Evolutionary conservation across 352 stramenopile genomes (phyloP).

Genomic region (Globisporangium spinosum): DNA sequence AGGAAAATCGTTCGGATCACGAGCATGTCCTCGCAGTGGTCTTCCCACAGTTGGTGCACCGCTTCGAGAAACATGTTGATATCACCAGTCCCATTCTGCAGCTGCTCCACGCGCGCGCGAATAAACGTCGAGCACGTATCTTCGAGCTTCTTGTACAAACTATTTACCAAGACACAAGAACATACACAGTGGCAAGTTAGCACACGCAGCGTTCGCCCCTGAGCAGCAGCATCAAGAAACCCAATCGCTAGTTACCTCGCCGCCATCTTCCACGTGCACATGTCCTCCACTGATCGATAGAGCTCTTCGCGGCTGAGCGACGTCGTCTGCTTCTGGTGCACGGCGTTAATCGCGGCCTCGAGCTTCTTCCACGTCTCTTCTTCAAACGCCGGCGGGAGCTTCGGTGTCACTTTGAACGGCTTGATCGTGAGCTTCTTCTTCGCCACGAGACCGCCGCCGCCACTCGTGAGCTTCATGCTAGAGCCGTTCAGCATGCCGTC

Average conservation of each 20-base stretch:
- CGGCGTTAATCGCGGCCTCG: slow-evolving; percentile 51
- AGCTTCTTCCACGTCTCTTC: slow-evolving; percentile 75
- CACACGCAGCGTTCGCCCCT: background rate
- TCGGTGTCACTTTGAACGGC: slow-evolving; percentile 76
- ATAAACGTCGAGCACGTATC: slow-evolving; percentile 71
- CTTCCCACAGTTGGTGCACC: slow-evolving; percentile 82
- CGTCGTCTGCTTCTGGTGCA: slow-evolving; percentile 68
- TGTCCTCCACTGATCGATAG: slow-evolving; percentile 82
- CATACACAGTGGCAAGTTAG: background rate
- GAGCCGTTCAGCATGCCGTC: slow-evolving; percentile 18
- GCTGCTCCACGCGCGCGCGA: slow-evolving; percentile 39
- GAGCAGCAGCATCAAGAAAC: background rate
- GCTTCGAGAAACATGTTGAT: slow-evolving; percentile 68
- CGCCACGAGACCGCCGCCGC: background rate
- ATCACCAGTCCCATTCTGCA: slow-evolving; percentile 60
- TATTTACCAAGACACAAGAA: slow-evolving; percentile 6
- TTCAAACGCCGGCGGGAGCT: slow-evolving; percentile 72
- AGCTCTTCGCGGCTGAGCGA: slow-evolving; percentile 75
- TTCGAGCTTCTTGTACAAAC: slow-evolving; percentile 66
- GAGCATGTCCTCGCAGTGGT: slow-evolving; percentile 91
- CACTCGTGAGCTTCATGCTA: slow-evolving; percentile 13
- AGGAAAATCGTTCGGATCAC: slow-evolving; percentile 93
- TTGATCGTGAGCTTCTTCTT: slow-evolving; percentile 88
- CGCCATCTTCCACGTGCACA: slow-evolving; percentile 93
- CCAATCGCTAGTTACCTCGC: slow-evolving; percentile 27